phyloP scores from a whole-genome alignment of 176 grass and related monocot species.

The Poa annua region DNA sequence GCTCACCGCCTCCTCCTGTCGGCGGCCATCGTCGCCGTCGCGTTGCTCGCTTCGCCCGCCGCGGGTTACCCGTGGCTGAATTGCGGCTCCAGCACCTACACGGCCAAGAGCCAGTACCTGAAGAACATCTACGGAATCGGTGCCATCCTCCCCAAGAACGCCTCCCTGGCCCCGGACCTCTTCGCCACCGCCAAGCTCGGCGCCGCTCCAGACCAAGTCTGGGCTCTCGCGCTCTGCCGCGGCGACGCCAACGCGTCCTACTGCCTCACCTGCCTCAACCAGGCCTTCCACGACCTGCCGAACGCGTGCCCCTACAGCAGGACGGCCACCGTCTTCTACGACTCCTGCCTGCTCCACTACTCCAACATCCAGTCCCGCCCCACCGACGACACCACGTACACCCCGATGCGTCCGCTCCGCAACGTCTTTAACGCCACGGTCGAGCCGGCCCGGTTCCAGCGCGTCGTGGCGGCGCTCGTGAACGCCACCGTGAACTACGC shows the following conservation, averaged over 20 bases:
- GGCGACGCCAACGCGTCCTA: neutral
- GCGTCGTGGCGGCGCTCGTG: conserved; percentile 32
- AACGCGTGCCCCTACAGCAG: conserved; percentile 3
- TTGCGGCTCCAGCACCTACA: conserved; percentile 4
- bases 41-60: neutral
- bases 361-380: conserved; percentile 17
- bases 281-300: conserved; percentile 28
- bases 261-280: conserved; percentile 37
- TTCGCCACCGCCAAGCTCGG: conserved; percentile 32
- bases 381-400: neutral
- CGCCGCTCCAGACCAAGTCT: conserved; percentile 1
- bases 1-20: neutral
- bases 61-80: neutral
- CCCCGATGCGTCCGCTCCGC: neutral
- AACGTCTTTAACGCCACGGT: neutral
- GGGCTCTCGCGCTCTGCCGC: conserved; percentile 43
- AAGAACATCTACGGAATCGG: conserved; percentile 27
- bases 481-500: conserved; percentile 41
- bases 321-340: conserved; percentile 31
- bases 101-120: conserved; percentile 44
- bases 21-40: neutral
- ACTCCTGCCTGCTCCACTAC: conserved; percentile 37
- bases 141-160: conserved; percentile 29
- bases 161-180: conserved; percentile 5
- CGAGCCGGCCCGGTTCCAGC: neutral